These are phyloP conservation scores for Phyllosticta citrichinensis DNA, from an alignment of 2,329 filamentous ascomycete genomes.

Conservation along the genomic window DNA sequence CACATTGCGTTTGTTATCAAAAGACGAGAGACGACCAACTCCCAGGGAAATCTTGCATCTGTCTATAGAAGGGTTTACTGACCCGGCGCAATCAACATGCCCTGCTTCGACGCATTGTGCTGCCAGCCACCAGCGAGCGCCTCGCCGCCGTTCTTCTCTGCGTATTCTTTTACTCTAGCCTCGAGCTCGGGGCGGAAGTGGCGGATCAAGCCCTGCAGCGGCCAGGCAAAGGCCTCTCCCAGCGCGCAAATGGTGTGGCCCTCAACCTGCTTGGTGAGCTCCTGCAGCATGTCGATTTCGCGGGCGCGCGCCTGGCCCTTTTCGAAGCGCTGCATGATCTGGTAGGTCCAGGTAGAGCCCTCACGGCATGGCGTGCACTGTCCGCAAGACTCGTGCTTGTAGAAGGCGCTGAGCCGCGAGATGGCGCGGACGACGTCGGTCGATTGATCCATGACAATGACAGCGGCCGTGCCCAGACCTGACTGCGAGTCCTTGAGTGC, in stretches of 20 bases:
- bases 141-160: conserved; percentile 60
- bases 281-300: conserved; percentile 99
- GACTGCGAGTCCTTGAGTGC: conserved; percentile 96
- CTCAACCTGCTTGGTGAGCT: conserved; percentile 98
- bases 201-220: conserved; percentile 92
- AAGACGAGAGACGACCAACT: not conserved
- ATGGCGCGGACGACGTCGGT: conserved; percentile 94
- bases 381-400: conserved; percentile 95
- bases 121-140: conserved; percentile 82
- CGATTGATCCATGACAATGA: conserved; percentile 99
- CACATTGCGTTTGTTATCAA: not conserved
- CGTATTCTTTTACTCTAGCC: conserved; percentile 75
- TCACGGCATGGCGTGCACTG: conserved; percentile 99
- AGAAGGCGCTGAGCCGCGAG: conserved; percentile 87
- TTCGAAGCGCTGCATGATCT: conserved; percentile 97
- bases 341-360: conserved; percentile 97
- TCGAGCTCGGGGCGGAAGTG: conserved; percentile 97
- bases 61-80: conserved; percentile 48
- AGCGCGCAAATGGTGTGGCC: conserved; percentile 98
- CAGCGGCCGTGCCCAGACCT: conserved; percentile 90
- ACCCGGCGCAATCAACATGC: conserved; percentile 77
- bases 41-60: not conserved
- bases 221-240: conserved; percentile 97
- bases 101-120: conserved; percentile 63
- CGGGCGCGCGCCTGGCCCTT: conserved; percentile 77